phyloP scores from a whole-genome alignment of 1,284 basidiomycete species.

The Tylopilus sp. region DNA sequence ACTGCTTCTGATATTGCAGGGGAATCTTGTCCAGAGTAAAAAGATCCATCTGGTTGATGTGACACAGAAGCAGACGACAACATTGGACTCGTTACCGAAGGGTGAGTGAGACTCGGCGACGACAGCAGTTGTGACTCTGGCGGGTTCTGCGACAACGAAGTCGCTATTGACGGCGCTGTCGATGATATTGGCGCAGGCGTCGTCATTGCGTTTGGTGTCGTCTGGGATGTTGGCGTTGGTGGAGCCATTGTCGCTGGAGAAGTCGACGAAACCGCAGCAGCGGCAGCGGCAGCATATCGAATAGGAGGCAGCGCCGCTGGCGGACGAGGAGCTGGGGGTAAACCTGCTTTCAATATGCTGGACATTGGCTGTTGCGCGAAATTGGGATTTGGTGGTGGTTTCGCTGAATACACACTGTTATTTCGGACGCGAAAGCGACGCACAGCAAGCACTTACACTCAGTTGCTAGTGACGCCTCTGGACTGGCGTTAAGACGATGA shows the following conservation, averaged over 20 bases:
- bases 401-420: constrained; percentile 43
- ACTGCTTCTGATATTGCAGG: constrained; percentile 69
- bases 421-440: constrained; percentile 10
- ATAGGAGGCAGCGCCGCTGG: constrained; percentile 74
- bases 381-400: constrained; percentile 78
- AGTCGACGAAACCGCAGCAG: constrained; percentile 65
- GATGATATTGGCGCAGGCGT: constrained; percentile 32
- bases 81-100: constrained; percentile 74
- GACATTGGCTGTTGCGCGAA: constrained; percentile 80
- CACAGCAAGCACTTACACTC: constrained; percentile 43
- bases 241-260: constrained; percentile 24
- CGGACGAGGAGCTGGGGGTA: constrained; percentile 51
- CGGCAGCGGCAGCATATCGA: constrained; percentile 88
- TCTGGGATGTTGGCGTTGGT: constrained; percentile 40
- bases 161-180: constrained; percentile 38
- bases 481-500: constrained; percentile 4
- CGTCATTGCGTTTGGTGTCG: constrained; percentile 28
- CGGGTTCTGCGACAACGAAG: constrained; percentile 39
- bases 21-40: constrained; percentile 65
- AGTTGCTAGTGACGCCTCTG: constrained; percentile 46
- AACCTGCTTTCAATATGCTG: constrained; percentile 69
- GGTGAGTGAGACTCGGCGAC: constrained; percentile 77
- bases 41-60: constrained; percentile 65
- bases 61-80: constrained; percentile 73
- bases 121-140: constrained; percentile 52